Percentiles rank a stretch among this genome's conserved stretches.
Evolutionary conservation across 768 basidiomycete genomes (phyloP).

Genomic region (Suillus luteus): DNA sequence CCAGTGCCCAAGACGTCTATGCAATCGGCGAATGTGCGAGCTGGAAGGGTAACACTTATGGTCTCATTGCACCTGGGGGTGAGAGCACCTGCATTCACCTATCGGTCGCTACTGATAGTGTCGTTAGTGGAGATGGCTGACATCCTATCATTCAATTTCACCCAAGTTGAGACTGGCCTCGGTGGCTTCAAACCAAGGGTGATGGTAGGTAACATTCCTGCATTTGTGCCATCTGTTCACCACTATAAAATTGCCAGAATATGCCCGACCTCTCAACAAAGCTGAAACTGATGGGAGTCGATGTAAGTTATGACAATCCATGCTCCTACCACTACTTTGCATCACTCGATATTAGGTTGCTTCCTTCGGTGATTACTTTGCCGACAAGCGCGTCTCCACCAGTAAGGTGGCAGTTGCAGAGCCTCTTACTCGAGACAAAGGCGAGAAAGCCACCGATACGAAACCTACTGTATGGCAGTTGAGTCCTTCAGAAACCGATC

Average conservation of each 20-base stretch:
- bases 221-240: not conserved
- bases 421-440: conserved; percentile 5
- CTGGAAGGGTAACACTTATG: conserved; percentile 69
- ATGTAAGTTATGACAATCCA: conserved; percentile 36
- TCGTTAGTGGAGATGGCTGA: conserved; percentile 67
- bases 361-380: conserved; percentile 74
- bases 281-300: conserved; percentile 58
- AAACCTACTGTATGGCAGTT: conserved; percentile 18
- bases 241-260: conserved; percentile 35
- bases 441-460: not conserved
- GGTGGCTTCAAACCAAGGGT: conserved; percentile 44
- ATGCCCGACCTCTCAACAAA: conserved; percentile 71
- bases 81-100: conserved; percentile 14
- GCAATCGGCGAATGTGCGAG: conserved; percentile 79
- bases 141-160: conserved; percentile 72
- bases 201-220: conserved; percentile 36
- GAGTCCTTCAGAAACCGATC: conserved; percentile 5
- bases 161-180: conserved; percentile 46
- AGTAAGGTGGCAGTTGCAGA: conserved; percentile 11
- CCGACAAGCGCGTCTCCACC: conserved; percentile 44
- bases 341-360: conserved; percentile 43
- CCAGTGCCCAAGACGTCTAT: conserved; percentile 59
- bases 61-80: conserved; percentile 73
- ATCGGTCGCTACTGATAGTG: not conserved
- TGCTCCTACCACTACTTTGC: not conserved